Conservation (phyloP, 169 alveolate species). For the Cryptosporidium baileyi region DNA sequence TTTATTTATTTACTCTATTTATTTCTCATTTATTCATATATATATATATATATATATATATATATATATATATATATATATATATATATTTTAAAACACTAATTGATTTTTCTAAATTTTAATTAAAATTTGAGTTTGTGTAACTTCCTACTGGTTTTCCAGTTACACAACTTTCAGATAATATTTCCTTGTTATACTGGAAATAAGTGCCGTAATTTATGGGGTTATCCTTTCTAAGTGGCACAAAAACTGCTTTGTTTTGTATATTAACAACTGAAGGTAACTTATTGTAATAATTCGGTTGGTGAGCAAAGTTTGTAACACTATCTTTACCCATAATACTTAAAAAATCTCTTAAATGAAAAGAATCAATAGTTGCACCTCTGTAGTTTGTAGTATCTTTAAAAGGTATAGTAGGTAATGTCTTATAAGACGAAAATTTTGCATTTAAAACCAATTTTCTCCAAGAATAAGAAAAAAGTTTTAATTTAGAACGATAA, state of each 20-base stretch:
- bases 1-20: no score
- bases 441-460: slow-evolving; percentile 18
- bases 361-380: slow-evolving; percentile 34
- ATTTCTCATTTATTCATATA: background rate
- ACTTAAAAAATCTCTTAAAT: slow-evolving; percentile 48
- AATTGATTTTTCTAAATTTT: no score
- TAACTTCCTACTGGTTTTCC: slow-evolving; percentile 63
- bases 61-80: no score
- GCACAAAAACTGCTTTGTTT: slow-evolving; percentile 61
- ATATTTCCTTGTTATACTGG: slow-evolving; percentile 46
- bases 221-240: slow-evolving; percentile 63
- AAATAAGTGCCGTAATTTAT: slow-evolving; percentile 55
- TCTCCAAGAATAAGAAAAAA: slow-evolving; percentile 56
- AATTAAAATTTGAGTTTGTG: background rate
- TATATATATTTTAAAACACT: no score
- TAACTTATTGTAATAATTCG: slow-evolving; percentile 31
- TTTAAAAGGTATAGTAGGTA: slow-evolving; percentile 19
- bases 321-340: slow-evolving; percentile 47
- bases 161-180: slow-evolving; percentile 48
- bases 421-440: slow-evolving; percentile 3
- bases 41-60: no score
- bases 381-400: slow-evolving; percentile 16
- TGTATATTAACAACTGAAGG: slow-evolving; percentile 56
- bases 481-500: background rate
- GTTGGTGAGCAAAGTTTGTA: slow-evolving; percentile 58